These are phyloP conservation scores for Flueggea neowawraea DNA, from an alignment of 441 rosid species.

Conservation along the genomic window DNA sequence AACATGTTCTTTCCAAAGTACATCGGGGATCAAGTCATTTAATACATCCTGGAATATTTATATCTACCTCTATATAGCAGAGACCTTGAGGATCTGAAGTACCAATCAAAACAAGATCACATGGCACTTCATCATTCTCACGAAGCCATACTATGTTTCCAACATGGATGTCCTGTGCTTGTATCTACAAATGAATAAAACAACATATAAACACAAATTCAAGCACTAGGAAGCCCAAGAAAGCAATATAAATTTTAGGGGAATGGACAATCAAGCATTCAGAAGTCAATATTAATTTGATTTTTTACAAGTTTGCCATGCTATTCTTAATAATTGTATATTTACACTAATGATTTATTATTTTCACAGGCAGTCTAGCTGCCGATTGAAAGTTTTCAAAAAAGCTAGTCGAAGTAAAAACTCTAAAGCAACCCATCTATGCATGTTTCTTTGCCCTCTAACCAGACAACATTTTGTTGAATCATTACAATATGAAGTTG, in stretches of 20 bases:
- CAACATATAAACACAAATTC: conserved; percentile 1
- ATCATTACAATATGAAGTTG: too few species aligned
- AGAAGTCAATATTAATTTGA: too few species aligned
- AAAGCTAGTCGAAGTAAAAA: too few species aligned
- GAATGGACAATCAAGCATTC: too few species aligned
- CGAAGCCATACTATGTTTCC: conserved; percentile 99
- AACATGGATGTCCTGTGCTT: conserved; percentile 89
- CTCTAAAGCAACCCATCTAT: too few species aligned
- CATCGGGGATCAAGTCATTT: background rate
- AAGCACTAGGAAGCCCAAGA: background rate
- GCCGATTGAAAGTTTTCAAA: too few species aligned
- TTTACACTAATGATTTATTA: too few species aligned
- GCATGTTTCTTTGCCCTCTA: too few species aligned
- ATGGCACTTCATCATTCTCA: conserved; percentile 99
- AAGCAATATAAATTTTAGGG: background rate
- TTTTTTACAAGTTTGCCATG: too few species aligned
- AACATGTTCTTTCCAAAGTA: background rate
- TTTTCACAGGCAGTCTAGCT: too few species aligned
- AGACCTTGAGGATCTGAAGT: conserved; percentile 93
- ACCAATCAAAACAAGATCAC: conserved; percentile 96
- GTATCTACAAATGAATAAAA: conserved; percentile 46
- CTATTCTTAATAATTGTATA: too few species aligned
- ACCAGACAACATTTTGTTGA: too few species aligned
- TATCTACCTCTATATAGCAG: conserved; percentile 86
- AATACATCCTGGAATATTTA: background rate